Conservation (phyloP, 2,329 filamentous ascomycete species). For the Chaetomium strumarium region DNA sequence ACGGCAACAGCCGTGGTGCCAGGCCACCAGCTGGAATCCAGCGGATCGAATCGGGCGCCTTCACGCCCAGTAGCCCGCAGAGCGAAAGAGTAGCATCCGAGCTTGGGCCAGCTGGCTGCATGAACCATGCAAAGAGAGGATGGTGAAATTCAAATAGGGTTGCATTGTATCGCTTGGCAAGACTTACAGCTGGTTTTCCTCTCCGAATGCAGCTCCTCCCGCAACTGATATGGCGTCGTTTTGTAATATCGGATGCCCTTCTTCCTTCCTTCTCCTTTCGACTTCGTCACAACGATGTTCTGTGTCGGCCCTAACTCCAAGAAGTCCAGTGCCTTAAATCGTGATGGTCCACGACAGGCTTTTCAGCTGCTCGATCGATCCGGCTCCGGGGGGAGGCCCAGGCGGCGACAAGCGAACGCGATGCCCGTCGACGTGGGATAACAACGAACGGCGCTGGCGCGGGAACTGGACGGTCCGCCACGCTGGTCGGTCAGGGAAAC, state of each 20-base stretch:
- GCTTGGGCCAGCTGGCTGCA: background rate
- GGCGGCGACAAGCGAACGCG: too few species aligned
- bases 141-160: conserved; percentile 8
- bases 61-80: background rate
- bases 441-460: too few species aligned
- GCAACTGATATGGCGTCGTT: background rate
- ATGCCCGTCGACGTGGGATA: too few species aligned
- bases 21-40: background rate
- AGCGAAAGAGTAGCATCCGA: background rate
- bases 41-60: background rate
- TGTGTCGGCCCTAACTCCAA: too few species aligned
- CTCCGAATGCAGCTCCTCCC: background rate
- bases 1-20: conserved; percentile 6
- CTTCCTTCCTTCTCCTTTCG: too few species aligned
- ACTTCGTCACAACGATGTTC: too few species aligned
- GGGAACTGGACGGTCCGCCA: background rate
- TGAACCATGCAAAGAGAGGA: background rate
- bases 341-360: too few species aligned
- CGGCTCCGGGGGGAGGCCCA: too few species aligned
- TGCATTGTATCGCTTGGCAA: conserved; percentile 1
- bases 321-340: too few species aligned
- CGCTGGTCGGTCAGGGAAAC: background rate
- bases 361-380: too few species aligned
- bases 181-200: background rate
- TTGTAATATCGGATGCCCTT: too few species aligned